Evolutionary conservation across 2,329 filamentous ascomycete species (phyloP).

Genomic region (Xylaria sp.): DNA sequence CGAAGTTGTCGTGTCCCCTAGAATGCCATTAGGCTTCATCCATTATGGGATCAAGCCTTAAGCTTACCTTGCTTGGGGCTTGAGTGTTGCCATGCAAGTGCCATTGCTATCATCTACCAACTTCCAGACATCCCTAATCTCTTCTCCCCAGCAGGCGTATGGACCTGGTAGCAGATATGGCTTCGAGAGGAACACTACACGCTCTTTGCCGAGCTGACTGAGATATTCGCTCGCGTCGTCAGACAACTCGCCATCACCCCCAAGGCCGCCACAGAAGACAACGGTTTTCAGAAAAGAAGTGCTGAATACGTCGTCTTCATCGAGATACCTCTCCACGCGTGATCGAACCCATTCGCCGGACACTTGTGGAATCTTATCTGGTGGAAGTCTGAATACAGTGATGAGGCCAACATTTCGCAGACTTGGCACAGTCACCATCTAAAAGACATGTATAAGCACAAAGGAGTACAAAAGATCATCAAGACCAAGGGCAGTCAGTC

Average conservation of each 20-base stretch:
- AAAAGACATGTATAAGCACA: neutral
- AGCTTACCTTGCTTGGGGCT: neutral
- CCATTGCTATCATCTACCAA: slow-evolving; percentile 5
- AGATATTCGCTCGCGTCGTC: neutral
- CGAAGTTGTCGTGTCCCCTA: neutral
- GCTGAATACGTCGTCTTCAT: slow-evolving; percentile 5
- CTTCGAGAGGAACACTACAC: neutral
- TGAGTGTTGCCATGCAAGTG: slow-evolving; percentile 8
- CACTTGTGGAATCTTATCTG: neutral
- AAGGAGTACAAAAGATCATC: neutral
- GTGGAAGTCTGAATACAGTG: slow-evolving; percentile 8
- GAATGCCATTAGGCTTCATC: neutral
- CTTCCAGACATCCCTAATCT: slow-evolving; percentile 5
- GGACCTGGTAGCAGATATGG: neutral
- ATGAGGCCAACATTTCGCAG: slow-evolving; percentile 1
- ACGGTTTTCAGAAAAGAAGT: slow-evolving; percentile 1
- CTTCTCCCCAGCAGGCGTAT: slow-evolving; percentile 2
- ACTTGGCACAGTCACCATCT: neutral
- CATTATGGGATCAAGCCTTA: neutral
- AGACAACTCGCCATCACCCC: neutral
- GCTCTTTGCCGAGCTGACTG: neutral
- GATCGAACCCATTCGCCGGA: slow-evolving; percentile 1
- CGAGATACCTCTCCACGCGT: neutral
- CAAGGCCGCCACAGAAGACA: neutral
- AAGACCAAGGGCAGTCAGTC: neutral